Evolutionary conservation across 192 early-diverging fungal genomes (phyloP), one percentile per base, ranked within the genome.

Genomic region (Coemansia sp.): DNA sequence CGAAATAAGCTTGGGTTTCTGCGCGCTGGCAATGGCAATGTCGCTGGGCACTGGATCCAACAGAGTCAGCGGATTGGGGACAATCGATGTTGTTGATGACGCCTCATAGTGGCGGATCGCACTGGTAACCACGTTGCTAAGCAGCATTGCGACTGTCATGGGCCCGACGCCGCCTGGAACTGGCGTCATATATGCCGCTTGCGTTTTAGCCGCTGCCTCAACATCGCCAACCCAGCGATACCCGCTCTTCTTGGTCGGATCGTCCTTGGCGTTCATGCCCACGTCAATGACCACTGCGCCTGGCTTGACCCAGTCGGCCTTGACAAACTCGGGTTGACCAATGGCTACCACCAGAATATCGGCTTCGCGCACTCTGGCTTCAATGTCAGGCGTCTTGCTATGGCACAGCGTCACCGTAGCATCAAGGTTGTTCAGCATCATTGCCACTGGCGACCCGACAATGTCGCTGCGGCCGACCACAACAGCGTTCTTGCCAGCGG

Each of bases 101-200:
- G 59, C 84, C 34, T 82, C 85, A 56, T 89, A 76, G 60, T 84
- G 90, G 17, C 92, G 83, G 66, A 89, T 84, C 19, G 93, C 93
- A 54, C 88, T 88, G 36, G 86, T 62, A 0, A 93, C 79, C 8
- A 91, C 94, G 79, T 99, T 99, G 58, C 90, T 75, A 81, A 99
- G 80, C 12, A 99, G 81, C 96, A 99, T 98, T 48, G 94, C 94
- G 7, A 99, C 96, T 7, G 97, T 99, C 97, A 99, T 99, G 5
- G 97, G 97, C 0, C 97, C 97, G n/a, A 99, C 97, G 38, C 97
- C 96, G 31, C 96, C 96, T 38, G 97, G 97, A 49, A 99, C 97
- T 2, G 97, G 95, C 9, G 96, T 98, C 68, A 97, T 94, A 42
- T 86, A 84, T 15, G 88, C 82, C 0, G 95, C 96, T 4, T 90